Evolutionary conservation across 2,329 filamentous ascomycete species (phyloP).

Genomic region (Phyllosticta citriasiana): DNA sequence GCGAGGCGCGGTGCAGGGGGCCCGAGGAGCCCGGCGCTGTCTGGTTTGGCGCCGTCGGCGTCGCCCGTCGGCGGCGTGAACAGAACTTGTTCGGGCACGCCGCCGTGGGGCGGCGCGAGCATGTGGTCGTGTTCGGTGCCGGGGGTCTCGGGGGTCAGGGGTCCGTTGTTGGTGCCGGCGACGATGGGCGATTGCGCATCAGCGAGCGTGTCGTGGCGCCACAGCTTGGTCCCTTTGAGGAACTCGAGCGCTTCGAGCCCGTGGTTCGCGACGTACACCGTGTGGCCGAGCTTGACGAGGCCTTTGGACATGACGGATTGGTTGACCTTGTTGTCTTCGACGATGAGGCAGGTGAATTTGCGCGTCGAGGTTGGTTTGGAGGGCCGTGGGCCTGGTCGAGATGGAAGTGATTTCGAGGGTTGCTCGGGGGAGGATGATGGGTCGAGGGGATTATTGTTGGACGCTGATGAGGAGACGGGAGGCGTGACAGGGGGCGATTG

Average conservation of each 20-base stretch:
- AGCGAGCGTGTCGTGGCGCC: neutral
- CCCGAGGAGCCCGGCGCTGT: neutral
- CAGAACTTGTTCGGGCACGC: neutral
- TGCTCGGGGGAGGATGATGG: constrained; percentile 16
- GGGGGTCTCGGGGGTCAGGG: neutral
- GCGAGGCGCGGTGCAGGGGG: constrained; percentile 14
- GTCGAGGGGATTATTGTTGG: constrained; percentile 60
- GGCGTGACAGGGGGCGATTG: constrained; percentile 50
- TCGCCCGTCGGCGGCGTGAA: neutral
- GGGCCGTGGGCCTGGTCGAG: constrained; percentile 55
- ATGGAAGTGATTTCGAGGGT: neutral
- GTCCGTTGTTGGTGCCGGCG: constrained; percentile 11
- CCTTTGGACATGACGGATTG: constrained; percentile 33
- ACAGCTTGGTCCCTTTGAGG: constrained; percentile 17
- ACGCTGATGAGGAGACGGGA: constrained; percentile 54
- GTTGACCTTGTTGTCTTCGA: constrained; percentile 33
- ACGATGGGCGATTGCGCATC: neutral
- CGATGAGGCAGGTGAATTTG: constrained; percentile 19
- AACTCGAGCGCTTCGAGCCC: constrained; percentile 28
- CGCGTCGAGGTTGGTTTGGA: constrained; percentile 34
- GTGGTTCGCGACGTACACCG: constrained; percentile 29
- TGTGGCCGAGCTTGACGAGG: constrained; percentile 26
- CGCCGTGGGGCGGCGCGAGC: neutral
- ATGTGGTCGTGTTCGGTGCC: neutral
- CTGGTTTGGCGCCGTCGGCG: neutral